phyloP scores from a whole-genome alignment of 352 stramenopile genomes.

The Globisporangium polare region DNA sequence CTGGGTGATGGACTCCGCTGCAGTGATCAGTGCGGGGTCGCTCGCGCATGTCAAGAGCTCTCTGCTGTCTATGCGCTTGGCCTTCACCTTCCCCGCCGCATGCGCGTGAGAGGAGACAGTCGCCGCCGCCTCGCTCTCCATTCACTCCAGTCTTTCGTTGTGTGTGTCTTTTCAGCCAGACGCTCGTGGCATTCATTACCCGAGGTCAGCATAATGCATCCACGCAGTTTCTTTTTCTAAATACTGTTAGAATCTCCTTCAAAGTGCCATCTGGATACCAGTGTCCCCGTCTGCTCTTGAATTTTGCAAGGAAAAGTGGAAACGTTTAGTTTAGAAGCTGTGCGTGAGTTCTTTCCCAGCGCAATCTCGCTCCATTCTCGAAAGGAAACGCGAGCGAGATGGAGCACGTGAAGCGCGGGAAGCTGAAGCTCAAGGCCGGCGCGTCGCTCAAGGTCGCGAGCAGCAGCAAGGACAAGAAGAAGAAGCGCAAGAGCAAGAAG shows the following conservation, averaged over 20 bases:
- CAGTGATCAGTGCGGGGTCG: slow-evolving; percentile 3
- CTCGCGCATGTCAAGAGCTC: not conserved
- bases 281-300: no score
- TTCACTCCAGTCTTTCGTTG: not conserved
- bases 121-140: not conserved
- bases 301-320: not conserved
- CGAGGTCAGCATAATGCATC: not conserved
- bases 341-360: not conserved
- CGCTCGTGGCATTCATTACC: not conserved
- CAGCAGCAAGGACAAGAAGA: slow-evolving; percentile 53
- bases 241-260: not conserved
- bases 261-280: not conserved
- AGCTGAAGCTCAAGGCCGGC: slow-evolving; percentile 77
- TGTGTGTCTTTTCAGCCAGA: slow-evolving; percentile 1
- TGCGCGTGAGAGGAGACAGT: not conserved
- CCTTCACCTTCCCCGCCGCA: not conserved
- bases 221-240: no score
- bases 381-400: slow-evolving; percentile 21
- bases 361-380: not conserved
- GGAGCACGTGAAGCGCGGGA: slow-evolving; percentile 80
- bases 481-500: slow-evolving; percentile 46
- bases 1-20: slow-evolving; percentile 7
- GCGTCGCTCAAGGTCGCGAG: slow-evolving; percentile 58
- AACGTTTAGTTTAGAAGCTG: not conserved
- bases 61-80: not conserved